Evolutionary conservation across 2,329 filamentous ascomycete genomes (phyloP).

Genomic region (Chlorencoelia australis): DNA sequence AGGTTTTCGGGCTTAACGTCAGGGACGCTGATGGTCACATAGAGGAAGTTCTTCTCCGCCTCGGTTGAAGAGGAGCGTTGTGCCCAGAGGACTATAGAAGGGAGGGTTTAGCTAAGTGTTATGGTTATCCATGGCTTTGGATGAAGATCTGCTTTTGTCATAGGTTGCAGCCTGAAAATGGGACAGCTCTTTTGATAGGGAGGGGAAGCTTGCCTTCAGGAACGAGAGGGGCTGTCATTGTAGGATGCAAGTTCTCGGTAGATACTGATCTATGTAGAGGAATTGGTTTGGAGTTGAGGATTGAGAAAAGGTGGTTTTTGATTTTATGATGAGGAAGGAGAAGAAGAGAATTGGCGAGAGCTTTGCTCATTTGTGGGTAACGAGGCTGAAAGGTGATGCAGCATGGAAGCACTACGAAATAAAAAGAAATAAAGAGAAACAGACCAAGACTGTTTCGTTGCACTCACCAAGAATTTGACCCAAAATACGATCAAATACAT

Average conservation of each 20-base stretch:
- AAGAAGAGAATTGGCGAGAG: neutral
- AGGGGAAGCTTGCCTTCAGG: constrained; percentile 24
- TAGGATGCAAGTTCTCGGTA: constrained; percentile 6
- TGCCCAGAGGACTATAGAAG: constrained; percentile 76
- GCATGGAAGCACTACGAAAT: constrained; percentile 1
- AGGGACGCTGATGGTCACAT: constrained; percentile 80
- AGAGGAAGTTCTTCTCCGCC: constrained; percentile 84
- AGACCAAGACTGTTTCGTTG: too few relatives aligned
- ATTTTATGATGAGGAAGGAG: neutral
- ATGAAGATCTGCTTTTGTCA: constrained; percentile 4
- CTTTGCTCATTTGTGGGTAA: constrained; percentile 1
- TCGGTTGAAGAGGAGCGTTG: constrained; percentile 83
- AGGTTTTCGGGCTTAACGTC: constrained; percentile 69
- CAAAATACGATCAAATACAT: neutral
- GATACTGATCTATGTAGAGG: constrained; percentile 2
- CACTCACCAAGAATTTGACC: too few relatives aligned
- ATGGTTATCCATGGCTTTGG: too few relatives aligned
- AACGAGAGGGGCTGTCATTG: constrained; percentile 19
- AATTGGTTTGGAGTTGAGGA: neutral
- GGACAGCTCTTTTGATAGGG: too few relatives aligned
- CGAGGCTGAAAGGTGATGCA: constrained; percentile 1
- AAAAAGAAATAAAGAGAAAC: too few relatives aligned
- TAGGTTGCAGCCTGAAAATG: constrained; percentile 6
- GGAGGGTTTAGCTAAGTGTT: too few relatives aligned
- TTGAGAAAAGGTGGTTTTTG: neutral